phyloP scores from a whole-genome alignment of 306 rosid species.

The Boehmeria nivea region DNA sequence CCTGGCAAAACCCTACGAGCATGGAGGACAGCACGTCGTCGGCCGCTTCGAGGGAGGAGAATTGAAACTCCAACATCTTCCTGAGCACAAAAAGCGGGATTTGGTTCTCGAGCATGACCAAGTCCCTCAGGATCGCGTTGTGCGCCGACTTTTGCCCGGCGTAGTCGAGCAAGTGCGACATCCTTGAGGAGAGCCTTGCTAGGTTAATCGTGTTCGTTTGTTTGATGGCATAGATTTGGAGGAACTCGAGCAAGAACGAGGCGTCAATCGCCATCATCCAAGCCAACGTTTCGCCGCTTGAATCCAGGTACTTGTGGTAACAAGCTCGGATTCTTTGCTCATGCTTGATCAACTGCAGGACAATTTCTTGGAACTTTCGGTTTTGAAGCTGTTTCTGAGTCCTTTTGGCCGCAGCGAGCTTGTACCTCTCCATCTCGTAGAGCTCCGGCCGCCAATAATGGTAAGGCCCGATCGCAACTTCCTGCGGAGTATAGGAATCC shows the following conservation, averaged over 20 bases:
- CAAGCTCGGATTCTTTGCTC: constrained; percentile 49
- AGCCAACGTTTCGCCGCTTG: constrained; percentile 56
- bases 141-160: constrained; percentile 52
- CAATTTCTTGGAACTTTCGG: constrained; percentile 37
- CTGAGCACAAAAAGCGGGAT: constrained; percentile 63
- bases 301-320: constrained; percentile 68
- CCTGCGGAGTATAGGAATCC: constrained; percentile 63
- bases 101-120: constrained; percentile 79
- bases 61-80: constrained; percentile 44
- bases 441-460: constrained; percentile 70
- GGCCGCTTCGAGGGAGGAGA: constrained; percentile 33
- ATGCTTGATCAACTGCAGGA: constrained; percentile 38
- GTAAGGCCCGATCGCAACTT: constrained; percentile 74
- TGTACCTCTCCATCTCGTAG: constrained; percentile 73
- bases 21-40: constrained; percentile 45
- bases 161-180: constrained; percentile 62
- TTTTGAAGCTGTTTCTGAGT: constrained; percentile 40
- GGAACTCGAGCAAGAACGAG: constrained; percentile 65
- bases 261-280: constrained; percentile 81
- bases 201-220: constrained; percentile 34
- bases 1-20: constrained; percentile 49
- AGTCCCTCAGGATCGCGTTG: constrained; percentile 61
- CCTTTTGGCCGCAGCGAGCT: constrained; percentile 54
- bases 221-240: constrained; percentile 41
- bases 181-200: constrained; percentile 35